Conservation (phyloP, 306 rosid species). For the Pterocarpus santalinus region DNA sequence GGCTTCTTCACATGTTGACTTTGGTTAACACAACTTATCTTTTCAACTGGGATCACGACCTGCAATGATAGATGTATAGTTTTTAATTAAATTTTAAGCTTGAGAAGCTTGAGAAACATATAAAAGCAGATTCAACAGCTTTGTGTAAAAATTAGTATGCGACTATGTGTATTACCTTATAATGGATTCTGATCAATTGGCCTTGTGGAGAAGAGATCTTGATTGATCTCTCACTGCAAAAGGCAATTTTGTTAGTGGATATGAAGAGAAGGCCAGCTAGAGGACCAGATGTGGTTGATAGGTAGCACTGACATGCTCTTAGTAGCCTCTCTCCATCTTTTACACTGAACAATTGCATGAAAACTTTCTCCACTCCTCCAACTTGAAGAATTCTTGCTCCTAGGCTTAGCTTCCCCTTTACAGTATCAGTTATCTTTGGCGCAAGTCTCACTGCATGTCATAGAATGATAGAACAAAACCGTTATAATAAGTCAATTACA, state of each 20-base stretch:
- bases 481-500: not conserved
- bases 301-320: slow-evolving; percentile 59
- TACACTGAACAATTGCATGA: slow-evolving; percentile 50
- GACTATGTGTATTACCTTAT: slow-evolving; percentile 43
- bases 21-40: slow-evolving; percentile 53
- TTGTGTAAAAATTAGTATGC: too few species aligned
- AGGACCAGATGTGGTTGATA: slow-evolving; percentile 72
- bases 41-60: slow-evolving; percentile 61
- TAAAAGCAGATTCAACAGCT: too few species aligned
- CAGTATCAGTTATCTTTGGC: slow-evolving; percentile 57
- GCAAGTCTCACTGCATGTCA: slow-evolving; percentile 58
- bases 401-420: slow-evolving; percentile 64
- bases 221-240: slow-evolving; percentile 68
- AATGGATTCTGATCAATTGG: slow-evolving; percentile 51
- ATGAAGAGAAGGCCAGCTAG: slow-evolving; percentile 71
- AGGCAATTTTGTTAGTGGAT: slow-evolving; percentile 64
- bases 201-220: slow-evolving; percentile 50
- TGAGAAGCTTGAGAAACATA: too few species aligned
- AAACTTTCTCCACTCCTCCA: slow-evolving; percentile 59
- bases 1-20: slow-evolving; percentile 56
- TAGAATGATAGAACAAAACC: not conserved
- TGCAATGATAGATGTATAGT: not conserved
- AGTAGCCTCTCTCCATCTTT: slow-evolving; percentile 57
- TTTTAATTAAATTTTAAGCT: too few species aligned
- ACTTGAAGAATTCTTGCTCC: slow-evolving; percentile 60